phyloP scores from a whole-genome alignment of 768 basidiomycete species.

The Tremella fuciformis region DNA sequence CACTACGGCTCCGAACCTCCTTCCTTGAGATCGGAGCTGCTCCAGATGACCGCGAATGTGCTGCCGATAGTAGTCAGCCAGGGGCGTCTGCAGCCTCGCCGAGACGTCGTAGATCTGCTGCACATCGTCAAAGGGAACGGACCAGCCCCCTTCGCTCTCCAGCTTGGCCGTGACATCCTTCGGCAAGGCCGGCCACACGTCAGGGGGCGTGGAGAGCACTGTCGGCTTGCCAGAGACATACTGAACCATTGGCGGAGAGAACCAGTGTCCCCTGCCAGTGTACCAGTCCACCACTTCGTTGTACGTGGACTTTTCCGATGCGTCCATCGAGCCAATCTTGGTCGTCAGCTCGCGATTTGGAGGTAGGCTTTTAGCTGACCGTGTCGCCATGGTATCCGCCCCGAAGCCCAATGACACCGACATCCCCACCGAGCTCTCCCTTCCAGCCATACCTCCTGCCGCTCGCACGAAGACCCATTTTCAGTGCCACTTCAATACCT shows the following conservation, averaged over 20 bases:
- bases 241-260: conserved; percentile 78
- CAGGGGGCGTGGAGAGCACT: conserved; percentile 40
- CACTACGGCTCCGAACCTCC: conserved; percentile 63
- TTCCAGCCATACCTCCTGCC: conserved; percentile 50
- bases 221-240: conserved; percentile 61
- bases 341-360: conserved; percentile 1
- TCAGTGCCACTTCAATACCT: conserved; percentile 94
- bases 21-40: conserved; percentile 53
- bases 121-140: conserved; percentile 55
- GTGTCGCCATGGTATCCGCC: conserved; percentile 98
- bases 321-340: conserved; percentile 89
- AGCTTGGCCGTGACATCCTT: not conserved
- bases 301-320: conserved; percentile 79
- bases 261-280: conserved; percentile 84
- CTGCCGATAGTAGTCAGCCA: conserved; percentile 64
- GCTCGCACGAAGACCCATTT: conserved; percentile 78
- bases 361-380: conserved; percentile 22
- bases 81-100: conserved; percentile 59
- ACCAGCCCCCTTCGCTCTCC: conserved; percentile 28
- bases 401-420: conserved; percentile 78
- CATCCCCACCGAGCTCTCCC: conserved; percentile 50
- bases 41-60: conserved; percentile 62
- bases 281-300: conserved; percentile 83
- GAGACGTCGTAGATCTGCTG: conserved; percentile 69
- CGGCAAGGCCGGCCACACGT: conserved; percentile 39